Conservation (phyloP, 139 green algal species). For the Pedinophyceae sp. region DNA sequence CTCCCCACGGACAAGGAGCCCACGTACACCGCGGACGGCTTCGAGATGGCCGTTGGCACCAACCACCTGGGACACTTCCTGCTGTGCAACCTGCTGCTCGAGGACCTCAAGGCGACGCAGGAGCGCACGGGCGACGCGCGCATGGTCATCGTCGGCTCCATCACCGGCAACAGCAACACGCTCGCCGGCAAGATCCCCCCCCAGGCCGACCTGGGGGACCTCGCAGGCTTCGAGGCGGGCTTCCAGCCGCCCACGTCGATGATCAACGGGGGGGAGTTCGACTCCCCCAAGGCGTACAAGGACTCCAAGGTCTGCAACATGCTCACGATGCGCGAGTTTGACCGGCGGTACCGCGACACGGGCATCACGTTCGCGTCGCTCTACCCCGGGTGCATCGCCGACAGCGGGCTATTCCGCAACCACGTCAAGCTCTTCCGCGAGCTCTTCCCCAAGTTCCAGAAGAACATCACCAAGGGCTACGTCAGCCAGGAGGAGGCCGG, state of each 20-base stretch:
- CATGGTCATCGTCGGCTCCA: slow-evolving; percentile 80
- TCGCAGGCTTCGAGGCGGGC: slow-evolving; percentile 46
- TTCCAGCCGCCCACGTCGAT: slow-evolving; percentile 30
- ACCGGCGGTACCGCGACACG: slow-evolving; percentile 58
- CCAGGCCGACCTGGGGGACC: slow-evolving; percentile 77
- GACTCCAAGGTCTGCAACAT: slow-evolving; percentile 96
- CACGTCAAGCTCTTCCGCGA: slow-evolving; percentile 59
- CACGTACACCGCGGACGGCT: slow-evolving; percentile 61
- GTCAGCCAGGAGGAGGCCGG: slow-evolving; percentile 78
- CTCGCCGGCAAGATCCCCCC: slow-evolving; percentile 75
- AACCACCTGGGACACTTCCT: slow-evolving; percentile 94
- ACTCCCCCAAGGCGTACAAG: slow-evolving; percentile 95
- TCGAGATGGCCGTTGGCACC: slow-evolving; percentile 59
- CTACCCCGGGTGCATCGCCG: slow-evolving; percentile 92
- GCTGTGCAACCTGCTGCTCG: slow-evolving; percentile 63
- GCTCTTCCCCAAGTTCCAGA: slow-evolving; percentile 86
- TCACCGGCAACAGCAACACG: slow-evolving; percentile 95
- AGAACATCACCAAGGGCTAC: slow-evolving; percentile 89
- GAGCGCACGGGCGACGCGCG: slow-evolving; percentile 24
- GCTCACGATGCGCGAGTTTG: slow-evolving; percentile 80
- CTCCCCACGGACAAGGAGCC: slow-evolving; percentile 74
- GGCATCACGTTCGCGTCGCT: slow-evolving; percentile 73
- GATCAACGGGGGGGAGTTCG: slow-evolving; percentile 76
- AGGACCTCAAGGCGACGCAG: slow-evolving; percentile 54
- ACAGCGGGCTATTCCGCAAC: slow-evolving; percentile 82